Percentiles rank a stretch among this genome's conserved stretches.
Conservation (phyloP, 208 protist species). For the Lotmaria passim region DNA sequence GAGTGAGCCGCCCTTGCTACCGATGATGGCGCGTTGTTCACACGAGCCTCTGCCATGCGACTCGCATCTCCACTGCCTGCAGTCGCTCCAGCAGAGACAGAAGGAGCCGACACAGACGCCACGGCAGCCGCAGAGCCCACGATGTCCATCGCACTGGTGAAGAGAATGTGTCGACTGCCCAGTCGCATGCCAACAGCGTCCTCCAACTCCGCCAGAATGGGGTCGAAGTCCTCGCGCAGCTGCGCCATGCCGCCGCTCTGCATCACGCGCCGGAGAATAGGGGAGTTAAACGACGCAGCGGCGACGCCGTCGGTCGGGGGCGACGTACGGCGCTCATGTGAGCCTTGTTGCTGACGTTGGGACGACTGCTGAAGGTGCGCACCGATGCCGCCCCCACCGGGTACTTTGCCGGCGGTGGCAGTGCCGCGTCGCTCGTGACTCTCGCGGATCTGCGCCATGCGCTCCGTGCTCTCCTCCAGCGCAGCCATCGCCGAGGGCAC, state of each 20-base stretch:
- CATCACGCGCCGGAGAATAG: conserved; percentile 34
- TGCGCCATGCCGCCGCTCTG: conserved; percentile 74
- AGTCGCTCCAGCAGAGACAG: no score
- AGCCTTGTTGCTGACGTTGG: conserved; percentile 3
- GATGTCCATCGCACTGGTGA: conserved; percentile 74
- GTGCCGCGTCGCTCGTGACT: conserved; percentile 10
- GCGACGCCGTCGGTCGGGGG: neutral
- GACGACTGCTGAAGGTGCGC: conserved; percentile 15
- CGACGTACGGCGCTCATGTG: neutral
- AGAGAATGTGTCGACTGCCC: conserved; percentile 85
- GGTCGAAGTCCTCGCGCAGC: conserved; percentile 88
- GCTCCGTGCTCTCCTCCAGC: conserved; percentile 59
- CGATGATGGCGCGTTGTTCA: no score
- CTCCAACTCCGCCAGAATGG: conserved; percentile 77
- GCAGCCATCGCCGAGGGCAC: conserved; percentile 67
- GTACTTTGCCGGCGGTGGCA: neutral
- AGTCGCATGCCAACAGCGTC: conserved; percentile 83
- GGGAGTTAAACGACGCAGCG: conserved; percentile 5
- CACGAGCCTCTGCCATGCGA: no score
- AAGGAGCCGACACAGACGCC: neutral
- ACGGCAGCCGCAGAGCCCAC: conserved; percentile 26
- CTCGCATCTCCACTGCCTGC: neutral
- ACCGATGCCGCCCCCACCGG: neutral
- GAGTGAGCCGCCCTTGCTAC: no score
- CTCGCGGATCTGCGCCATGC: conserved; percentile 51